phyloP scores from a whole-genome alignment of 2,329 filamentous ascomycete genomes.

The Aspergillus unguis region DNA sequence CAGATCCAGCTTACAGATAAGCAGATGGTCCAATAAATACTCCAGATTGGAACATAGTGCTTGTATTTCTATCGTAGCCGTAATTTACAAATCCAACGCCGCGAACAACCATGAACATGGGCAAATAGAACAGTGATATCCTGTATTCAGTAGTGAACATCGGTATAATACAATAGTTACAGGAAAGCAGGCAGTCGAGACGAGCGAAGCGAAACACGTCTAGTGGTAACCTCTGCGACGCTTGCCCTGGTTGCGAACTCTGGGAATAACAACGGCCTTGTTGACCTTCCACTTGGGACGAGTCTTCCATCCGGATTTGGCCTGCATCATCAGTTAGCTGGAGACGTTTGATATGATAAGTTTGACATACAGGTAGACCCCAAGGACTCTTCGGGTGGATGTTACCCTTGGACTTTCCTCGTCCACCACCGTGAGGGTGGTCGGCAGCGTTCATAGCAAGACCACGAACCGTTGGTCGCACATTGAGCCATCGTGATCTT shows the following conservation, averaged over 20 bases:
- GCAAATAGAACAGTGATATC: not conserved
- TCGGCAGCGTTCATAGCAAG: conserved; percentile 98
- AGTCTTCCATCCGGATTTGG: conserved; percentile 74
- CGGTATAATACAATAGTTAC: conserved; percentile 21
- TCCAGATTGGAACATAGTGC: too few relatives aligned
- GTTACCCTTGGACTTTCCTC: conserved; percentile 99
- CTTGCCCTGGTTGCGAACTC: conserved; percentile 87
- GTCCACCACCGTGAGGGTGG: conserved; percentile 97
- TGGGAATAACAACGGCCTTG: conserved; percentile 81
- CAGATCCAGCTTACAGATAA: too few relatives aligned
- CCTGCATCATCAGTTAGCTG: conserved; percentile 33
- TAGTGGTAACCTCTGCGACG: conserved; percentile 65
- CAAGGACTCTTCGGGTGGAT: conserved; percentile 92
- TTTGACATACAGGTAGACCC: conserved; percentile 78
- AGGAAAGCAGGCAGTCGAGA: not conserved
- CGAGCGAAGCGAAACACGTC: not conserved
- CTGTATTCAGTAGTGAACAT: conserved; percentile 9
- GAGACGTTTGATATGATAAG: conserved; percentile 7
- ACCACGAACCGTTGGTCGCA: conserved; percentile 92
- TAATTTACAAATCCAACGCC: conserved; percentile 24
- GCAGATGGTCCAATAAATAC: too few relatives aligned
- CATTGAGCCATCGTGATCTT: conserved; percentile 87
- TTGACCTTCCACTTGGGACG: conserved; percentile 84
- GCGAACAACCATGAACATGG: conserved; percentile 1
- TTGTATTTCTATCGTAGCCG: conserved; percentile 9